Evolutionary conservation across 306 rosid genomes (phyloP), one percentile per base, ranked within the genome.

Genomic region (Abrus pulchellus): DNA sequence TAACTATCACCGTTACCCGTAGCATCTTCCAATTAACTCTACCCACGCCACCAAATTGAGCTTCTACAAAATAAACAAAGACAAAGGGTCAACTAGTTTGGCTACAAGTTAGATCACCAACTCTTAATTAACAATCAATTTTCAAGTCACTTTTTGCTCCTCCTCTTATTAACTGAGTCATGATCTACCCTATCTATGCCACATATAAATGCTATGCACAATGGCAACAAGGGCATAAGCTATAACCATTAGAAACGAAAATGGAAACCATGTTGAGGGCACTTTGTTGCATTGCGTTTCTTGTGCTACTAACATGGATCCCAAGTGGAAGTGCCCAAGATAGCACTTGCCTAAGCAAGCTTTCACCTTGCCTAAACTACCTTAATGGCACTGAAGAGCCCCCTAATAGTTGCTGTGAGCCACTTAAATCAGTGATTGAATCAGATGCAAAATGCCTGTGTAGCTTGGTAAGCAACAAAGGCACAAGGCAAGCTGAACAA

Each of bases 361-460:
- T 90, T 1, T 73, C 83, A 53, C 91, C 91, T 14, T 92, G 97
- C 74, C 41, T 90, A 11, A 88, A 57, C 69, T 90, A 83, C 77
- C 87, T 92, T 0, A 85, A 88, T 55, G 92, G 92, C 44, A 87
- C 86, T 7, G 7, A 82, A 78, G 65, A 88, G 8, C 94, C 94
- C 1, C 90, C 90, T 10, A 80, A 76, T 28, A 80, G 68, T 34
- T 90, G 97, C 14, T 92, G 94, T 41, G 80, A 85, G 38, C 97
- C 94, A 54, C 79, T 92, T 1, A 88, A 84, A 79, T 75, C 85
- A 1, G 62, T 90, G 74, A 88, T 90, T 71, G 71, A 87, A 69
- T 83, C 91, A 1, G 83, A 84, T 14, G 85, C 87, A 9, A 10
- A 81, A 33, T 92, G 94, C 70, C 43, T 92, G 20, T 90, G 94